Evolutionary conservation across 2,329 filamentous ascomycete species (phyloP).

Genomic region (Penicillium sp.): DNA sequence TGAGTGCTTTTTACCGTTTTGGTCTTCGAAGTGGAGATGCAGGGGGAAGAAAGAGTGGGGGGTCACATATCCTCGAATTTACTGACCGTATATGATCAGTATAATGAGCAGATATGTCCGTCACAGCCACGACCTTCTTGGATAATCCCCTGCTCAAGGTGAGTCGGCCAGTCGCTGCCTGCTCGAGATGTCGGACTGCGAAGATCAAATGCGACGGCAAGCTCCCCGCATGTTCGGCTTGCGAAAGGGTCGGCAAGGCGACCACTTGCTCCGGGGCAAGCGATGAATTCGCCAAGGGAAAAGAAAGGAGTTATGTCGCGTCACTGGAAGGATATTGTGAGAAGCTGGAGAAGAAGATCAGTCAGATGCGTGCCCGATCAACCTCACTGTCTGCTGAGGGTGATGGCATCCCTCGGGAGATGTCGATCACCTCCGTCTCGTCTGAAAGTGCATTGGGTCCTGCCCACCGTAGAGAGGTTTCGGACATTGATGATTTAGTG

Average conservation of each 20-base stretch:
- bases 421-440: conserved; percentile 36
- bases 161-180: conserved; percentile 75
- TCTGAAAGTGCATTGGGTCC: conserved; percentile 28
- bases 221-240: conserved; percentile 89
- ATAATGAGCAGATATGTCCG: conserved; percentile 30
- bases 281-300: conserved; percentile 91
- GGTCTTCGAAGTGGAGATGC: background rate
- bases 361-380: conserved; percentile 40
- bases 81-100: conserved; percentile 1
- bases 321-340: conserved; percentile 90
- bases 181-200: conserved; percentile 78
- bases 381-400: conserved; percentile 24
- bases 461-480: conserved; percentile 64
- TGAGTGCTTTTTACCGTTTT: conserved; percentile 3
- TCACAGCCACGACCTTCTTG: conserved; percentile 32
- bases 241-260: conserved; percentile 83
- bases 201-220: conserved; percentile 99
- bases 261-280: conserved; percentile 90
- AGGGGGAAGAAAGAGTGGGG: background rate
- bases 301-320: conserved; percentile 94
- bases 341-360: conserved; percentile 74
- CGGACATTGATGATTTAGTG: conserved; percentile 85
- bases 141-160: conserved; percentile 51
- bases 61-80: background rate
- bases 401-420: conserved; percentile 29